Percentiles rank a stretch among this genome's conserved stretches.
These are phyloP conservation scores for Luzula sylvatica DNA, from an alignment of 176 grass and related monocot species.

Conservation along the genomic window DNA sequence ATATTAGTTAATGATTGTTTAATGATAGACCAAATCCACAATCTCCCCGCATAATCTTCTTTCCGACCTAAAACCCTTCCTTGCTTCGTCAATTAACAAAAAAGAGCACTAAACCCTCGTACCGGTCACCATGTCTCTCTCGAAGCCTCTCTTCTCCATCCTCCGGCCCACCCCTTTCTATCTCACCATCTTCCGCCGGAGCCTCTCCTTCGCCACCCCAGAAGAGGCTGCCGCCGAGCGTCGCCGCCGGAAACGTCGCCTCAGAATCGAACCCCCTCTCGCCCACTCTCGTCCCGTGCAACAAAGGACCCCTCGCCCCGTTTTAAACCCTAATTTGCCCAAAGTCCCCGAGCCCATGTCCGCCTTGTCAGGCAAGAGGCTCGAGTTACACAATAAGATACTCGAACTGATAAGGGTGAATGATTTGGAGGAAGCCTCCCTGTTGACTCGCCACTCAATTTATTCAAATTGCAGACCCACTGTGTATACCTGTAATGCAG, in stretches of 20 bases:
- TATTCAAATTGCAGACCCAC: conserved; percentile 97
- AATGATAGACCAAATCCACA: too few relatives aligned
- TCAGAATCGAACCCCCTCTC: conserved; percentile 41
- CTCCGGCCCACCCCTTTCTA: conserved; percentile 30
- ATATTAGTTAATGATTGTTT: too few relatives aligned
- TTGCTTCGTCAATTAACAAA: too few relatives aligned
- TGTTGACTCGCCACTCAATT: conserved; percentile 88
- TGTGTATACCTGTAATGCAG: conserved; percentile 77
- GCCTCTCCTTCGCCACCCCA: conserved; percentile 15
- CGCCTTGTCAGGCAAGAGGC: conserved; percentile 60
- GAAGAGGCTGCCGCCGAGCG: conserved; percentile 37
- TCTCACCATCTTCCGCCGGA: conserved; percentile 5
- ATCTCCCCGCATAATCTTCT: too few relatives aligned
- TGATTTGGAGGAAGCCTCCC: conserved; percentile 83
- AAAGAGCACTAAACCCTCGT: not conserved
- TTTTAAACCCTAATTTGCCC: conserved; percentile 53
- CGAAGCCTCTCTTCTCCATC: conserved; percentile 28
- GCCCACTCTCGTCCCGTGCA: conserved; percentile 28
- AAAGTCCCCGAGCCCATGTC: conserved; percentile 76
- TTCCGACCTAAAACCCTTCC: too few relatives aligned
- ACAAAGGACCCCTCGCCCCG: conserved; percentile 35
- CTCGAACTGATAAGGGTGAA: conserved; percentile 61
- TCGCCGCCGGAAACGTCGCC: conserved; percentile 54
- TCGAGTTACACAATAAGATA: conserved; percentile 79
- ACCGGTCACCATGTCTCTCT: conserved; percentile 24